phyloP scores from a whole-genome alignment of 73 alveolate genomes.

The Paramecium sonneborni region DNA sequence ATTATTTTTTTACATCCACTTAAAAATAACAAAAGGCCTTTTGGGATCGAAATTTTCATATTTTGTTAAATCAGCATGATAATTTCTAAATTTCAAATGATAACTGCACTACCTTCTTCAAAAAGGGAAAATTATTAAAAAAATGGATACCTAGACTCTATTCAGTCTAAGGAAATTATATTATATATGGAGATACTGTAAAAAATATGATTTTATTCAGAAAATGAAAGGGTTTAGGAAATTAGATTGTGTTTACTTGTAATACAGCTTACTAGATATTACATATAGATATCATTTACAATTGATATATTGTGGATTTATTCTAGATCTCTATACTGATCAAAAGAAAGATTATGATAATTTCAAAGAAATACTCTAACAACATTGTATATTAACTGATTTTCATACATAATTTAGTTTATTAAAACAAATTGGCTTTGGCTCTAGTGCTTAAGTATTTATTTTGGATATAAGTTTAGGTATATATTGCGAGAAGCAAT shows the following conservation, averaged over 20 bases:
- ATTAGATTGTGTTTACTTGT: not conserved
- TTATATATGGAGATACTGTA: conserved; percentile 28
- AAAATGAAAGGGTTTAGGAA: conserved; percentile 12
- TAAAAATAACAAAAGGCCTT: not conserved
- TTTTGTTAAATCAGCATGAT: not conserved
- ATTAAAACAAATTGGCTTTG: not conserved
- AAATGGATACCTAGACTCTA: conserved; percentile 15
- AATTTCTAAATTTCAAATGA: not conserved
- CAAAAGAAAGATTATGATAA: not conserved
- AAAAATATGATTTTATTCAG: not conserved
- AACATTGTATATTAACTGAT: conserved; percentile 1
- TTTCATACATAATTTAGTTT: not conserved
- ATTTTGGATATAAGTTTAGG: not conserved
- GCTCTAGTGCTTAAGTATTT: conserved; percentile 4
- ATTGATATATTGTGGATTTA: not conserved
- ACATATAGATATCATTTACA: not conserved
- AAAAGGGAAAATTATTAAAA: not conserved
- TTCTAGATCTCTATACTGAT: not conserved
- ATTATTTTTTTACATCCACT: not conserved
- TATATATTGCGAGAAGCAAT: not conserved
- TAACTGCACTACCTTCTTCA: not conserved
- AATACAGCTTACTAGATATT: not conserved
- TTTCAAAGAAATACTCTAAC: not conserved
- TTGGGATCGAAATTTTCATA: not conserved
- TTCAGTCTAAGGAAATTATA: not conserved